Conservation (phyloP, 106 monocot species). For the Phalaenopsis equestris region DNA sequence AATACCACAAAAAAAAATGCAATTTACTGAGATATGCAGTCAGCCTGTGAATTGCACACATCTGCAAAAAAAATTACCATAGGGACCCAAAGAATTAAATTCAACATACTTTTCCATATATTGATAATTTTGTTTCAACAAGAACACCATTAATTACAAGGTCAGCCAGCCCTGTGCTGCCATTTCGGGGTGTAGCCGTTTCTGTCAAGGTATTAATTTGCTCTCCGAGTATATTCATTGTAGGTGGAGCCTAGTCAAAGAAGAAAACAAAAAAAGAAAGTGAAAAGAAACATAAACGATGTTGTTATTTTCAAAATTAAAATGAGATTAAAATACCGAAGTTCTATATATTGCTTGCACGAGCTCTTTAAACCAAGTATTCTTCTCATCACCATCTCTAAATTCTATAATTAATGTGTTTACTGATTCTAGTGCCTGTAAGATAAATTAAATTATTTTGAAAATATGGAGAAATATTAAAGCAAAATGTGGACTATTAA, state of each 20-base stretch:
- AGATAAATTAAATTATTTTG: neutral
- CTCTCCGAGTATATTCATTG: slow-evolving; percentile 63
- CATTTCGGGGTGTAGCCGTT: slow-evolving; percentile 19
- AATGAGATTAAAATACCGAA: slow-evolving; percentile 43
- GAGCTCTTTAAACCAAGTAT: slow-evolving; percentile 68
- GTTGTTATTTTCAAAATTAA: neutral
- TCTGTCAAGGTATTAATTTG: slow-evolving; percentile 14
- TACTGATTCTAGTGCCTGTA: slow-evolving; percentile 86
- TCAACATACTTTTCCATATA: slow-evolving; percentile 70
- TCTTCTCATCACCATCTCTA: slow-evolving; percentile 53
- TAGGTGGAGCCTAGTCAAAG: slow-evolving; percentile 48
- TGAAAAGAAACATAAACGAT: neutral
- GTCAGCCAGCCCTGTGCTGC: slow-evolving; percentile 37
- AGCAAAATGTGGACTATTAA: neutral
- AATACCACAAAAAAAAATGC: neutral
- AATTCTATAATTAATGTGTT: slow-evolving; percentile 87
- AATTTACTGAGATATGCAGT: neutral
- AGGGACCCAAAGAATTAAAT: neutral
- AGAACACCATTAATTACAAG: slow-evolving; percentile 76
- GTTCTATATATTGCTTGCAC: slow-evolving; percentile 83
- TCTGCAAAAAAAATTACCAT: neutral
- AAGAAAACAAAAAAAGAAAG: neutral
- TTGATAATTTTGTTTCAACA: slow-evolving; percentile 68
- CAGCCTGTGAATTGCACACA: neutral
- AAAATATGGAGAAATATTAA: neutral